Evolutionary conservation across 306 rosid species (phyloP), one percentile per base, ranked within the genome.

Genomic region (Sindora glabra): DNA sequence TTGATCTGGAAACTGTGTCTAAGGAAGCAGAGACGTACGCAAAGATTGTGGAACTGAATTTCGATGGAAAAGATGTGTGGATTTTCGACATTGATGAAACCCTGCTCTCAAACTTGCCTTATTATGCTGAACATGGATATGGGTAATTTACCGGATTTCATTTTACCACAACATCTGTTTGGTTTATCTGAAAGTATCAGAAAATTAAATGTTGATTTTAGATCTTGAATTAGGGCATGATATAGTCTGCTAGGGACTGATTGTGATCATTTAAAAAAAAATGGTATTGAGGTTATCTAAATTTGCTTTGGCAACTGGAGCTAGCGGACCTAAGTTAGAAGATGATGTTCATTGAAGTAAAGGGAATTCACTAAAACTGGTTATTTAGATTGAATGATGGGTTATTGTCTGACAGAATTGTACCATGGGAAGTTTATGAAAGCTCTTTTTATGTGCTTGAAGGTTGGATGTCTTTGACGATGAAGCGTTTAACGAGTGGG

Each of bases 41-140:
- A 0, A 77, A 58, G 73, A 79, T 54, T 69, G 68, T 88, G 16
- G 29, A 73, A 17, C 56, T 83, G 39, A 21, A 24, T 6, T 82
- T 64, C 8, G 98, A 92, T 77, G 96, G 94, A 1, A 85, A 62
- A 17, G 90, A 88, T 47, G 92, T 63, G 10, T 92, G 96, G 98
- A 25, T 92, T 64, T 92, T 92, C 17, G 98, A 92, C 59, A 65
- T 92, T 32, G 98, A 92, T 23, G 98, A 89, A 66, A 92, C 98
- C 2, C 52, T 88, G 12, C 88, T 89, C 60, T 92, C 98, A 3
- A 86, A 92, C 80, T 77, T 92, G 25, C 98, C 96, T 2, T 92
- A 92, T 69, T 92, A 92, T 58, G 68, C 82, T 0, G 83, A 68
- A 6, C 95, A 79, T 62, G 86, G 85, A 59, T 88, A 72, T 39